phyloP scores from a whole-genome alignment of 345 rosid genomes.

The Psidium friedrichsthalianum region DNA sequence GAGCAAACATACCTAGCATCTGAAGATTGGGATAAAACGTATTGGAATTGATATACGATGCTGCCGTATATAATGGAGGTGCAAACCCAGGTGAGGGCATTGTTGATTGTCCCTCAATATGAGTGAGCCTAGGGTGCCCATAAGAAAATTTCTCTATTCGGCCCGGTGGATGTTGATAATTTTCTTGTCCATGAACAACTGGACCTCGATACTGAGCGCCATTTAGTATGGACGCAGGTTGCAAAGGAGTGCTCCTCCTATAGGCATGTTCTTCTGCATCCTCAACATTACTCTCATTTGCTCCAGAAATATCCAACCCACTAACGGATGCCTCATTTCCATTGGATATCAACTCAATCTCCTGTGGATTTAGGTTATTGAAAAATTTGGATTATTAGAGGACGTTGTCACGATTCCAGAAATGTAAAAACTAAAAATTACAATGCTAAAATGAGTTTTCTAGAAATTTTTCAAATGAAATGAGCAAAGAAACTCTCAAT shows the following conservation, averaged over 20 bases:
- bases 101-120: conserved; percentile 39
- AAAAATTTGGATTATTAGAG: too few relatives aligned
- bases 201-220: conserved; percentile 27
- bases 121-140: conserved; percentile 33
- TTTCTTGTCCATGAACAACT: conserved; percentile 22
- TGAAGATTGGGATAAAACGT: conserved; percentile 62
- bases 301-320: conserved; percentile 25
- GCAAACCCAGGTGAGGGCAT: conserved; percentile 57
- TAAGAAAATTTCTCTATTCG: conserved; percentile 21
- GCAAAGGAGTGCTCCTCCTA: conserved; percentile 34
- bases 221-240: conserved; percentile 29
- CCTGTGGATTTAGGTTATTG: conserved; percentile 26
- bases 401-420: too few relatives aligned
- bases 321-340: conserved; percentile 28
- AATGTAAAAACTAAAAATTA: too few relatives aligned
- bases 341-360: conserved; percentile 27
- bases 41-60: conserved; percentile 61
- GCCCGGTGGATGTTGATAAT: conserved; percentile 28
- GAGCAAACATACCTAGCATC: conserved; percentile 54
- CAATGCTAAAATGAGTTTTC: too few relatives aligned
- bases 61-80: conserved; percentile 52
- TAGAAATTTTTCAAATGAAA: too few relatives aligned
- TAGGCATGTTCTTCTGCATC: conserved; percentile 50
- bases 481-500: too few relatives aligned
- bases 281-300: conserved; percentile 16